phyloP scores from a whole-genome alignment of 805 yeast genomes.

The Suhomyces sp. region DNA sequence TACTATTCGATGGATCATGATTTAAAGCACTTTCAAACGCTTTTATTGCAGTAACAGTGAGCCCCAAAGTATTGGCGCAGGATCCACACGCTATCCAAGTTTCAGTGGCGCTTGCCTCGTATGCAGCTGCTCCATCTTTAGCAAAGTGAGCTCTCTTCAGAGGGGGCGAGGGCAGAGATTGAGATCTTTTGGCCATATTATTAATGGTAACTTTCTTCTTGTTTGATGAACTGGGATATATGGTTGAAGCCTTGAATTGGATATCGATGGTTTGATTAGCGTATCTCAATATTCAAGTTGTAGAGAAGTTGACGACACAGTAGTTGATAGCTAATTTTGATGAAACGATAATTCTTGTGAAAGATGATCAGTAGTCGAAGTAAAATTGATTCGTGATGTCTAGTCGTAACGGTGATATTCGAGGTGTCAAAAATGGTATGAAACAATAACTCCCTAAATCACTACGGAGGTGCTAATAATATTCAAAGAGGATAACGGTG shows the following conservation, averaged over 20 bases:
- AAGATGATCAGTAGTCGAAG: background rate
- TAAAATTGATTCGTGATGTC: background rate
- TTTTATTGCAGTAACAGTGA: conserved; percentile 38
- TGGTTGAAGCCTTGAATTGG: background rate
- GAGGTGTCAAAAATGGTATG: background rate
- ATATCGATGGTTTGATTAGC: background rate
- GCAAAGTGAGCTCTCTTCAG: conserved; percentile 7
- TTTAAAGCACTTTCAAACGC: conserved; percentile 43
- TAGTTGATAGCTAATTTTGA: background rate
- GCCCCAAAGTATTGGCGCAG: conserved; percentile 44
- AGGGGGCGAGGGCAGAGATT: conserved; percentile 8
- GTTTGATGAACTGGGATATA: background rate
- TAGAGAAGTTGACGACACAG: background rate
- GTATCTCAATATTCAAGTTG: background rate
- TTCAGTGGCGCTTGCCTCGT: conserved; percentile 28
- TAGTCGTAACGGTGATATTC: background rate
- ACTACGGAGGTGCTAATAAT: background rate
- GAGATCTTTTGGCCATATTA: conserved; percentile 10
- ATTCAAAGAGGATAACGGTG: background rate
- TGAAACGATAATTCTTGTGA: background rate
- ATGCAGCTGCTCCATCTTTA: conserved; percentile 11
- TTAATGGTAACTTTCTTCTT: background rate
- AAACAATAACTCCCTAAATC: background rate
- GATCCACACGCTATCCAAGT: conserved; percentile 49
- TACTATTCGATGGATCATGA: conserved; percentile 38